phyloP scores from a whole-genome alignment of 495 filamentous ascomycete species.

The Patellaria atrata region DNA sequence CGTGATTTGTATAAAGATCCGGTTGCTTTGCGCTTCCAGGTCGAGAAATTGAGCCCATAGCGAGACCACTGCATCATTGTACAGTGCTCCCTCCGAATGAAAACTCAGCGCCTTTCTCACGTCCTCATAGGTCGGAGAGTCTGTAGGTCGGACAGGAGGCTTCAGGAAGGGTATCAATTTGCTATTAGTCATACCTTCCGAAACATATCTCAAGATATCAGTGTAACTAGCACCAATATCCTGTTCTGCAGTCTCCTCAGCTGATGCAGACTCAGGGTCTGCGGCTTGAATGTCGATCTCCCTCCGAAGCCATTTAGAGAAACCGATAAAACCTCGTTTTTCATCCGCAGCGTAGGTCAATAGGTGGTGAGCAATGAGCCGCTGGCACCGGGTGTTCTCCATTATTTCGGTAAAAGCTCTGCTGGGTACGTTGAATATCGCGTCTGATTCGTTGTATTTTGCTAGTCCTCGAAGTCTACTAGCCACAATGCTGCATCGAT shows the following conservation, averaged over 20 bases:
- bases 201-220: constrained; percentile 22
- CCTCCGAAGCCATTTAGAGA: constrained; percentile 72
- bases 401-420: constrained; percentile 25
- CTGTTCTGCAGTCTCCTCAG: constrained; percentile 31
- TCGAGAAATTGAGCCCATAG: constrained; percentile 6
- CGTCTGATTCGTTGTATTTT: constrained; percentile 56
- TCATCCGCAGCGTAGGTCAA: constrained; percentile 61
- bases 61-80: constrained; percentile 12
- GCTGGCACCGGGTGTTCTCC: constrained; percentile 31
- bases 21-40: constrained; percentile 2
- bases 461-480: constrained; percentile 76
- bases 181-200: constrained; percentile 13
- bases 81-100: constrained; percentile 9
- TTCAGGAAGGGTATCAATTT: constrained; percentile 12
- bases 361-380: constrained; percentile 59
- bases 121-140: constrained; percentile 10
- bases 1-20: constrained; percentile 11
- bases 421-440: constrained; percentile 47
- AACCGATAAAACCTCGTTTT: constrained; percentile 58
- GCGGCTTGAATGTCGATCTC: constrained; percentile 56
- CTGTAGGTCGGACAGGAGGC: neutral
- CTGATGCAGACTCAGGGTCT: constrained; percentile 28
- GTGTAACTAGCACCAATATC: constrained; percentile 23
- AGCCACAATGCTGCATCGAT: constrained; percentile 68
- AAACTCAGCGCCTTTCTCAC: constrained; percentile 11